Conservation (phyloP, 1,284 basidiomycete genomes). For the Ceratobasidium sp. region DNA sequence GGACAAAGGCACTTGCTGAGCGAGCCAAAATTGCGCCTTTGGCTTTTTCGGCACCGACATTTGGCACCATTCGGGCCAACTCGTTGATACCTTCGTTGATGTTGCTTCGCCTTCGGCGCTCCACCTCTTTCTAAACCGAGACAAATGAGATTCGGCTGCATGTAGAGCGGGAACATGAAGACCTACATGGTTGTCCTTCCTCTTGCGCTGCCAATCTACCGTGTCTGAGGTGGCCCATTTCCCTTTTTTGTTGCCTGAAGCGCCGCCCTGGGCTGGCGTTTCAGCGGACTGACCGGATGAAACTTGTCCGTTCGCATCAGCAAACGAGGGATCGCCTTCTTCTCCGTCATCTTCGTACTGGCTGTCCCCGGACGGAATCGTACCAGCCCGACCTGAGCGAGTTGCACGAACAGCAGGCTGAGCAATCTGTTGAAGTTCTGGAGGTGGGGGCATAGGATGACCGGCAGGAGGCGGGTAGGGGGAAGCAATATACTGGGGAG, state of each 20-base stretch:
- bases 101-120: constrained; percentile 89
- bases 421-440: constrained; percentile 30
- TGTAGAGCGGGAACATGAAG: background rate
- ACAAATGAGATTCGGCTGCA: background rate
- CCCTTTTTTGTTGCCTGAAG: constrained; percentile 25
- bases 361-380: background rate
- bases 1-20: constrained; percentile 56
- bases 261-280: background rate
- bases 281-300: constrained; percentile 14
- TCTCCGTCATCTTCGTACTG: constrained; percentile 30
- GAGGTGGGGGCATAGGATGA: constrained; percentile 32
- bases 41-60: constrained; percentile 80
- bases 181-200: constrained; percentile 83
- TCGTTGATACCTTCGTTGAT: constrained; percentile 97
- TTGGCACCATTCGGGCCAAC: constrained; percentile 87
- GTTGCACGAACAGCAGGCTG: constrained; percentile 25
- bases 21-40: constrained; percentile 87
- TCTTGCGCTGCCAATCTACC: constrained; percentile 75
- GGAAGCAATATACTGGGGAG: constrained; percentile 29
- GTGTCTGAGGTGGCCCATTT: constrained; percentile 32
- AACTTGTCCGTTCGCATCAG: constrained; percentile 26
- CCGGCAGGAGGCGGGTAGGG: constrained; percentile 17
- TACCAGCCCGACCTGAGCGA: constrained; percentile 28
- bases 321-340: constrained; percentile 6
- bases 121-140: constrained; percentile 88